Percentiles rank a stretch among this genome's conserved stretches.
These are phyloP conservation scores for Aphanomyces stellatus DNA, from an alignment of 352 stramenopile species.

Conservation along the genomic window DNA sequence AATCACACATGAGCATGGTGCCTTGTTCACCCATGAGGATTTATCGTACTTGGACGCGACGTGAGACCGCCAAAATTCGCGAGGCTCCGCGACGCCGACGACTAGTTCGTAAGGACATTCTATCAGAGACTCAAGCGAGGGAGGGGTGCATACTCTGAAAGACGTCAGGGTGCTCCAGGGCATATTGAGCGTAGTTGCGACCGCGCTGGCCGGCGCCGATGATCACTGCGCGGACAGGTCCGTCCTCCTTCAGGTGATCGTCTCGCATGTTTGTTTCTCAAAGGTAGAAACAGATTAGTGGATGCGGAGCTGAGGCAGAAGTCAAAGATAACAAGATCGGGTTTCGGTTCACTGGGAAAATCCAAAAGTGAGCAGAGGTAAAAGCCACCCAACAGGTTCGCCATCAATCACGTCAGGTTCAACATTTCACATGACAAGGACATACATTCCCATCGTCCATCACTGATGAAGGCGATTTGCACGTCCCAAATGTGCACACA, in stretches of 20 bases:
- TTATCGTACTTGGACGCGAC: neutral
- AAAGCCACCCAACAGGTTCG: too few species aligned
- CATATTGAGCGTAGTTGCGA: conserved; percentile 22
- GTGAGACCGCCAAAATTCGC: conserved; percentile 14
- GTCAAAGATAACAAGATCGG: too few species aligned
- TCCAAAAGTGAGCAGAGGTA: too few species aligned
- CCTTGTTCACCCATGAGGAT: too few species aligned
- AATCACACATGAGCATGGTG: neutral
- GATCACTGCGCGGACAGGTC: conserved; percentile 13
- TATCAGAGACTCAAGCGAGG: neutral
- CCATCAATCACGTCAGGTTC: too few species aligned
- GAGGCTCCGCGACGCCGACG: conserved; percentile 20
- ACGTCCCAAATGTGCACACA: too few species aligned
- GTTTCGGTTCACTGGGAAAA: too few species aligned
- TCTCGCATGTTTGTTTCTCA: neutral
- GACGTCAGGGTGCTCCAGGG: conserved; percentile 19
- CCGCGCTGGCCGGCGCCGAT: conserved; percentile 20
- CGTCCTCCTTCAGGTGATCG: neutral
- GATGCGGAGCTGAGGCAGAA: too few species aligned
- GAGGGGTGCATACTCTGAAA: conserved; percentile 7
- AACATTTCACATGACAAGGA: too few species aligned
- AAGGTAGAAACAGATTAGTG: neutral
- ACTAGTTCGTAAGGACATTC: neutral
- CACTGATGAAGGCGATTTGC: too few species aligned
- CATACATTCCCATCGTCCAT: too few species aligned